Base-by-base conservation (phyloP, 768 basidiomycete genomes). In the Termitomyces sp. region DNA sequence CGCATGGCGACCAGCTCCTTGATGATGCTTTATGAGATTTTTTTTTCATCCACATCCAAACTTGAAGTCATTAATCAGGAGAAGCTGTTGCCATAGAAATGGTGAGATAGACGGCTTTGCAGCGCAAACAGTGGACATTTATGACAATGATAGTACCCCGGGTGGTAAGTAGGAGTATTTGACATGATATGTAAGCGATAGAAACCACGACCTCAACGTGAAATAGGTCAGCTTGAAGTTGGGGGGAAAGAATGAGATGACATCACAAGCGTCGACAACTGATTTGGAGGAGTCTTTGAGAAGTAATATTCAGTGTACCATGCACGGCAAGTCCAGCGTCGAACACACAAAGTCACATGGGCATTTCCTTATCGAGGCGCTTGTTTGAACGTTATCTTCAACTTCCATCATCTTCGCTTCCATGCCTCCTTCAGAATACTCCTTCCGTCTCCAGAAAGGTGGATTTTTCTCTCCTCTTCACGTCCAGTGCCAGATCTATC, bases 381-480 rank as follows among this genome's bases (percentile, higher is more conserved):
- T n/a, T n/a, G 18, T 48, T 34, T 16, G 31, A 48, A 26, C 24
- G 49, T 50, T 27, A 41, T 50, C 16, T 26, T 24, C 18, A 2
- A n/a, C 36, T 27, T 27, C 18, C 36, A 39, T 18, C 26, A 27
- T 51, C 36, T 39, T 27, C 12, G 16, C 16, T 14, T 3, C 20
- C 4, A 48, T 48, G 79, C 63, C 82, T 43, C 76, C 79, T 31
- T 61, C 72, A 52, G 80, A 80, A 68, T 87, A 80, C 65, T 80
- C 76, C 27, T 65, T 86, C 46, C 74, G 80, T 58, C 79, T 87
- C 51, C 86, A 88, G 72, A 77, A 79, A 66, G 87, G 87, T 83
- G 61, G 16, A 71, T 63, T 24, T 27, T 26, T 14, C 24, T 36
- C 22, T 46, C 18, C n/a, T 20, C 31, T 12, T 12, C 16, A 22